A percentile compares a stretch with the other conserved stretches of the same genome.
Conservation (phyloP, 2,329 filamentous ascomycete genomes). For the Xylaria sp. region DNA sequence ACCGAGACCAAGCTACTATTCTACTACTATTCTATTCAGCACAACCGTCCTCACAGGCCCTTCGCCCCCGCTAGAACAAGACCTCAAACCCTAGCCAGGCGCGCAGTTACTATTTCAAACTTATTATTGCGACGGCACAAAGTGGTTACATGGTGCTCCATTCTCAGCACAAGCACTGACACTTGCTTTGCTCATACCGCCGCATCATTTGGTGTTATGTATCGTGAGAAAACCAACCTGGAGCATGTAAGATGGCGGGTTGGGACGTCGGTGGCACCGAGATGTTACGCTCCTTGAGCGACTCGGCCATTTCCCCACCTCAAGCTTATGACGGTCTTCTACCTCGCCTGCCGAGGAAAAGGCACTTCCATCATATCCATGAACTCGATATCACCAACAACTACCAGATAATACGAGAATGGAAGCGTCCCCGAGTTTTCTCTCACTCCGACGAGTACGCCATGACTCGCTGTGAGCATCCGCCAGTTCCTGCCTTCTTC, state of each 20-base stretch:
- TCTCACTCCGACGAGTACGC: conserved; percentile 36
- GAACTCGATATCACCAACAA: conserved; percentile 46
- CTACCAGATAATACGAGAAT: conserved; percentile 53
- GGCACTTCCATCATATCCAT: conserved; percentile 52
- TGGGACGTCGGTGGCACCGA: conserved; percentile 49
- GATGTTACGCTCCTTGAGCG: conserved; percentile 50
- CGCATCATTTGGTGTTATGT: conserved; percentile 17
- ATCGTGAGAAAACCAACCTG: conserved; percentile 33
- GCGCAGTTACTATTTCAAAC: conserved; percentile 9
- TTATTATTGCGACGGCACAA: conserved; percentile 4
- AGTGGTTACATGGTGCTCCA: conserved; percentile 1
- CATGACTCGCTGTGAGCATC: conserved; percentile 33
- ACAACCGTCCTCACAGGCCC: conserved; percentile 1
- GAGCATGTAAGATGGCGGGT: conserved; percentile 52
- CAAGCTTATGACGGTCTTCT: conserved; percentile 37
- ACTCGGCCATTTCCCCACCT: conserved; percentile 44
- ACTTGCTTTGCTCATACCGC: conserved; percentile 14
- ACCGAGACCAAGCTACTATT: conserved; percentile 3
- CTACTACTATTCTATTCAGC: conserved; percentile 12
- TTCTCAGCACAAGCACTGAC: conserved; percentile 23
- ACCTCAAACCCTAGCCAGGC: not conserved
- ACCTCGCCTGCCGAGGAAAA: conserved; percentile 53
- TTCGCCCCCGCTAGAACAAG: conserved; percentile 13
- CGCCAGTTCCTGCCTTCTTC: conserved; percentile 47
- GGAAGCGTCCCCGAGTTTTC: conserved; percentile 44